Percentiles rank a stretch among this genome's conserved stretches.
Conservation (phyloP, 495 filamentous ascomycete genomes). For the Cercophora newfieldiana region DNA sequence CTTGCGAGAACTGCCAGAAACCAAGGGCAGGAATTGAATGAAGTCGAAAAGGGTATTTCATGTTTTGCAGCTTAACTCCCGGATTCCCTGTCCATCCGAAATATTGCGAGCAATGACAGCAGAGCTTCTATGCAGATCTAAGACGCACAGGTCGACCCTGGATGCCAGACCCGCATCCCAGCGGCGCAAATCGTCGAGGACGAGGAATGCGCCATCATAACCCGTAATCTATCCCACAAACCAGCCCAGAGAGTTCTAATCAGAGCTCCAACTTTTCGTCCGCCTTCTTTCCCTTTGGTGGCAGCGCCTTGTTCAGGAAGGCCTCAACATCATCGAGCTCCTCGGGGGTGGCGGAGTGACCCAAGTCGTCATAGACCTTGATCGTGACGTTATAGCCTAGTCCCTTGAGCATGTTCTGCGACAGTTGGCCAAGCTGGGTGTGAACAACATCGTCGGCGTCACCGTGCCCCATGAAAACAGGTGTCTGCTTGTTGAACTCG, state of each 20-base stretch:
- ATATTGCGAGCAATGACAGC: too few species aligned
- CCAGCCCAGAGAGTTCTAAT: background rate
- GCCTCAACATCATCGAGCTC: constrained; percentile 84
- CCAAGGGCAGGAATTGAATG: too few species aligned
- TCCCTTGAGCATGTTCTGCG: constrained; percentile 61
- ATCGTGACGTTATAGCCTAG: constrained; percentile 72
- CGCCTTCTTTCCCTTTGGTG: constrained; percentile 36
- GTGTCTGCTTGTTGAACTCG: constrained; percentile 73
- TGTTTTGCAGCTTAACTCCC: too few species aligned
- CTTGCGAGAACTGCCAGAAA: too few species aligned
- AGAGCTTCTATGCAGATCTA: too few species aligned
- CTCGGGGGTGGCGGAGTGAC: constrained; percentile 71
- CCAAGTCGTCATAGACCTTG: constrained; percentile 68
- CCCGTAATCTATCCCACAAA: background rate
- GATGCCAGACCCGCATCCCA: too few species aligned
- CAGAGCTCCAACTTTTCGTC: constrained; percentile 21
- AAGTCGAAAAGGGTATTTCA: too few species aligned
- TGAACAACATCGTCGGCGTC: constrained; percentile 69
- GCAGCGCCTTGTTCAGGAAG: constrained; percentile 66
- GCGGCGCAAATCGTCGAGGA: background rate
- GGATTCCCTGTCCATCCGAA: too few species aligned
- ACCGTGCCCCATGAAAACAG: constrained; percentile 88
- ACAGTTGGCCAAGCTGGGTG: constrained; percentile 64
- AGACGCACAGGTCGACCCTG: too few species aligned
- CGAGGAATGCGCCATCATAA: background rate